Evolutionary conservation across 164 flowering plant species (phyloP), one percentile per base, ranked within the genome.

Genomic region (Taxillus chinensis): DNA sequence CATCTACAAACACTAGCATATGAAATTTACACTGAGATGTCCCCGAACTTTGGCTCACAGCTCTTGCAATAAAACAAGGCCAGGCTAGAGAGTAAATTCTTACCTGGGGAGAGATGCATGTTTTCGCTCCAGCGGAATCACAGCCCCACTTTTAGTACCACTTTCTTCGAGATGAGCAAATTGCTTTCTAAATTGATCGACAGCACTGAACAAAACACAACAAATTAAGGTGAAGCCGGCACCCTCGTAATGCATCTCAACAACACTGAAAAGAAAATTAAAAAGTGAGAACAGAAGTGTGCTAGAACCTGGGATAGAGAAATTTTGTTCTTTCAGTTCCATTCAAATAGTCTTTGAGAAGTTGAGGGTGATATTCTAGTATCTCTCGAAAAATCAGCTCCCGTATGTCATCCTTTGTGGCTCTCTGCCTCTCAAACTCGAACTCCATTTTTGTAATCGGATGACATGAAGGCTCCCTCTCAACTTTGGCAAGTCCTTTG

Each of bases 71-170:
- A 27, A 27, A 27, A 27, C 27, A 27, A 27, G 27, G 27, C 27
- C 27, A 27, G 27, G 27, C 27, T 27, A 27, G 27, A 27, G 2
- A 27, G 27, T 27, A 27, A 27, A 27, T 27, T 27, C 27, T 49
- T 86, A 90, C 95, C 97, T 83, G 9, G 97, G 97, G 63, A 90
- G 90, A 59, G 97, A 90, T 5, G 60, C 90, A 66, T 90, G 97
- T 71, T 90, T 90, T 71, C 95, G 79, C 64, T 86, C 95, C 7
- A 78, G 79, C 2, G 92, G 92, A 64, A 85, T 72, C n/a, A 79
- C 84, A 7, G 87, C 83, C 50, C 82, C 87, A 74, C 79, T 80
- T 84, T 86, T 86, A 57, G 86, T 90, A 67, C 82, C 78, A 68
- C 80, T 85, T 75, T 86, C 95, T 70, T 87, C 97, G 11, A 90